phyloP scores from a whole-genome alignment of 1,139 yeast genomes.

The Zygoascus hellenicus region DNA sequence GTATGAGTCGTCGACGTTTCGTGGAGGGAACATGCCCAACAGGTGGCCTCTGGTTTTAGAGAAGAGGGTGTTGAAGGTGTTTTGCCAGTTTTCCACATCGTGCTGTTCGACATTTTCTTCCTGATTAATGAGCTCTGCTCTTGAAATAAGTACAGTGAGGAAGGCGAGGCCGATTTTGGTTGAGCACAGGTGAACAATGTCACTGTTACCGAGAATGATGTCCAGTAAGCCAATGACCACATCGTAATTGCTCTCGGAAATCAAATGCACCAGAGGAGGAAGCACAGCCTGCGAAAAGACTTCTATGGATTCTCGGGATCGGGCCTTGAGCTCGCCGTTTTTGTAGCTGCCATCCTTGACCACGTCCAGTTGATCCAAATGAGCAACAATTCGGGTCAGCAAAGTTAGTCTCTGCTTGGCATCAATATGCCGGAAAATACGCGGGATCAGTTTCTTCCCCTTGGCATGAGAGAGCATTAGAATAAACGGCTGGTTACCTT shows the following conservation, averaged over 20 bases:
- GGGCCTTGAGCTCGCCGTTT: conserved; percentile 43
- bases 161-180: conserved; percentile 85
- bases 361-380: conserved; percentile 74
- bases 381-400: conserved; percentile 73
- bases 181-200: conserved; percentile 58
- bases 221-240: conserved; percentile 80
- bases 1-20: conserved; percentile 67
- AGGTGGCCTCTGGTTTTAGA: conserved; percentile 74
- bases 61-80: conserved; percentile 77
- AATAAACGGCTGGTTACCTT: conserved; percentile 65
- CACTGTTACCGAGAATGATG: conserved; percentile 55
- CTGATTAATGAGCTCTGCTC: conserved; percentile 90
- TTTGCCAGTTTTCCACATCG: conserved; percentile 67
- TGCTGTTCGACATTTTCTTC: conserved; percentile 50
- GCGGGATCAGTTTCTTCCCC: conserved; percentile 82
- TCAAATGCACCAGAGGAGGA: conserved; percentile 78
- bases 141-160: conserved; percentile 79
- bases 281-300: conserved; percentile 76
- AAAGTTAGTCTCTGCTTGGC: conserved; percentile 75
- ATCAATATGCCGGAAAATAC: conserved; percentile 77
- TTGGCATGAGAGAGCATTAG: conserved; percentile 81
- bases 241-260: conserved; percentile 75
- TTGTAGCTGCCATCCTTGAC: conserved; percentile 74
- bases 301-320: conserved; percentile 61
- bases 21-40: conserved; percentile 76